These are phyloP conservation scores for Podospora pseudoanserina DNA, from an alignment of 495 filamentous ascomycete species.

Conservation along the genomic window DNA sequence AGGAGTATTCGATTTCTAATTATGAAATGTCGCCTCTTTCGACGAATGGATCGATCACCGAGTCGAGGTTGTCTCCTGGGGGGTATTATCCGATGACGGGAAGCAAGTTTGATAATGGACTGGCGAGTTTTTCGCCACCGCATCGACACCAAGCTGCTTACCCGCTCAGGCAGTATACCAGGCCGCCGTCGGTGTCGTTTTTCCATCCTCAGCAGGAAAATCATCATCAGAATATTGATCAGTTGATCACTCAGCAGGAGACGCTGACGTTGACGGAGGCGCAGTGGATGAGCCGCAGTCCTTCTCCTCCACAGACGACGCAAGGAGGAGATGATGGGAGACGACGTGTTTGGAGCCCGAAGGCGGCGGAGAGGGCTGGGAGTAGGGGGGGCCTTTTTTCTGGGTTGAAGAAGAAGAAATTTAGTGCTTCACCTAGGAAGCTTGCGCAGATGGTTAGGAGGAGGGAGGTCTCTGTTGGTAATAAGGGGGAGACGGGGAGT, in stretches of 20 bases:
- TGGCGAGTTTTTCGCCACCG: slow-evolving; percentile 28
- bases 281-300: slow-evolving; percentile 41
- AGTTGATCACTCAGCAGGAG: slow-evolving; percentile 7
- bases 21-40: slow-evolving; percentile 34
- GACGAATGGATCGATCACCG: slow-evolving; percentile 22
- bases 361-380: not conserved
- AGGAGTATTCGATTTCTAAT: slow-evolving; percentile 33
- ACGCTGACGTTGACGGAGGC: slow-evolving; percentile 32
- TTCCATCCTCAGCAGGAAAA: slow-evolving; percentile 10
- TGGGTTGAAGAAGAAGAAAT: slow-evolving; percentile 18
- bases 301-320: slow-evolving; percentile 27
- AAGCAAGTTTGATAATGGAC: slow-evolving; percentile 33
- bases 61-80: slow-evolving; percentile 26
- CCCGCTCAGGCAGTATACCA: not conserved
- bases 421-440: slow-evolving; percentile 16
- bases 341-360: not conserved
- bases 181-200: slow-evolving; percentile 13
- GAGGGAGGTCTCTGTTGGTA: not conserved
- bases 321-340: not conserved
- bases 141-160: not conserved
- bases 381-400: slow-evolving; percentile 16
- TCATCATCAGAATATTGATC: not conserved
- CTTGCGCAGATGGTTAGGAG: slow-evolving; percentile 5
- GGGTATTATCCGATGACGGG: slow-evolving; percentile 36
- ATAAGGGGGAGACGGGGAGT: not conserved